Conservation (phyloP, 140 eudicot genomes). For the Oenanthe javanica region DNA sequence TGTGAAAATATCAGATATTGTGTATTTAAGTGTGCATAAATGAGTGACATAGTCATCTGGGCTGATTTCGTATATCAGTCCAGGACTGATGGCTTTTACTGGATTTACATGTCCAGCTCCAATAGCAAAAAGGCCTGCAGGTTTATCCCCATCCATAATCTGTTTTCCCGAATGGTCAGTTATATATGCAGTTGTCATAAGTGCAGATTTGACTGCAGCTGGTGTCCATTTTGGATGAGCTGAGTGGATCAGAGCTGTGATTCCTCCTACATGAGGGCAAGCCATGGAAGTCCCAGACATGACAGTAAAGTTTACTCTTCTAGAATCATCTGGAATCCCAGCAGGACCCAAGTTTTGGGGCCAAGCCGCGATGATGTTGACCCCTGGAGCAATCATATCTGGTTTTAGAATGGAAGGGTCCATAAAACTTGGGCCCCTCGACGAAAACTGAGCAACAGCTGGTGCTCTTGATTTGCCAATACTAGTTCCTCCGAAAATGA, state of each 20-base stretch:
- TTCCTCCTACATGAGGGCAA: slow-evolving; percentile 90
- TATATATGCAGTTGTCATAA: slow-evolving; percentile 65
- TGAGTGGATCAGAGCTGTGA: slow-evolving; percentile 66
- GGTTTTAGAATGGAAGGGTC: slow-evolving; percentile 89
- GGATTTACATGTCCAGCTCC: slow-evolving; percentile 94
- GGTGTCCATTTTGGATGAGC: slow-evolving; percentile 95
- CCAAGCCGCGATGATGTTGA: slow-evolving; percentile 92
- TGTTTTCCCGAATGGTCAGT: slow-evolving; percentile 66
- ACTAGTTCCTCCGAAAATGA: slow-evolving; percentile 65
- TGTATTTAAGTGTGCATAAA: slow-evolving; percentile 56
- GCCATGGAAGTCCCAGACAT: slow-evolving; percentile 98
- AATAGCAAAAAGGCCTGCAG: slow-evolving; percentile 56
- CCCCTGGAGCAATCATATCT: slow-evolving; percentile 89
- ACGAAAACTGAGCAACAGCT: slow-evolving; percentile 86
- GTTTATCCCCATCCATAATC: slow-evolving; percentile 68
- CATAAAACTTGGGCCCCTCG: slow-evolving; percentile 74
- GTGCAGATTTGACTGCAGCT: slow-evolving; percentile 75
- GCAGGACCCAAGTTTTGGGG: slow-evolving; percentile 89
- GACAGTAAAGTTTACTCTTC: slow-evolving; percentile 82
- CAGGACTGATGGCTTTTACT: slow-evolving; percentile 64
- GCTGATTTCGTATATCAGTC: slow-evolving; percentile 63
- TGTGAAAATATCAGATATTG: slow-evolving; percentile 53
- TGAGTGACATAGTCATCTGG: slow-evolving; percentile 69
- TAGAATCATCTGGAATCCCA: slow-evolving; percentile 72
- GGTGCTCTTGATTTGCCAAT: slow-evolving; percentile 70